phyloP scores from a whole-genome alignment of 192 early-diverging fungal species.

The Backusella tarrabulga region DNA sequence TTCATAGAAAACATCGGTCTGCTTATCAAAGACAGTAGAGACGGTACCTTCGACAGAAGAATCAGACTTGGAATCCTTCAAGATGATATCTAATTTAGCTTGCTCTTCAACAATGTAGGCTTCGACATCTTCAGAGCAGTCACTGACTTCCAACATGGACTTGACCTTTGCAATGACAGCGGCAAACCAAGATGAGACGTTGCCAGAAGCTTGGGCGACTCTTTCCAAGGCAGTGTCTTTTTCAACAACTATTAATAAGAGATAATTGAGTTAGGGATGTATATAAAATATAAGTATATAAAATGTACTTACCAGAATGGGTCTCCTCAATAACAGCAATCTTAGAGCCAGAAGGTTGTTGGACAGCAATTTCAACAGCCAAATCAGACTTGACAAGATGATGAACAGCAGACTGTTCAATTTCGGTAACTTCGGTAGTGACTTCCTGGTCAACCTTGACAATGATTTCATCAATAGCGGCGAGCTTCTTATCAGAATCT shows the following conservation, averaged over 20 bases:
- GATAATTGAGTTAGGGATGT: neutral
- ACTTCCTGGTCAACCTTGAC: neutral
- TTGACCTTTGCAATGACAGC: neutral
- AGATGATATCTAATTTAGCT: neutral
- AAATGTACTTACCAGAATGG: neutral
- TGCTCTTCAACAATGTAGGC: conserved; percentile 3
- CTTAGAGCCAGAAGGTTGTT: neutral
- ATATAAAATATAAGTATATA: neutral
- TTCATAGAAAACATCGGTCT: conserved; percentile 1
- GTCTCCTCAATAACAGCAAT: neutral
- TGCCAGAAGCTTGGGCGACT: neutral
- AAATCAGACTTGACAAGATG: neutral
- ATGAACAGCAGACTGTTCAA: neutral
- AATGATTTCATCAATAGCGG: neutral
- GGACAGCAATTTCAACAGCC: neutral
- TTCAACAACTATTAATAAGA: neutral
- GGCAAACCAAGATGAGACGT: conserved; percentile 1
- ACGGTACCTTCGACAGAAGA: neutral
- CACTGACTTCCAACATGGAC: neutral
- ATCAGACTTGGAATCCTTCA: conserved; percentile 6
- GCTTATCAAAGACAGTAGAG: neutral
- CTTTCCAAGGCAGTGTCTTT: neutral
- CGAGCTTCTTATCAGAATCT: neutral
- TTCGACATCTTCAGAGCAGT: conserved; percentile 10
- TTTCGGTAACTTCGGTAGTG: neutral